A percentile compares a stretch with the other conserved stretches of the same genome.
Conservation (phyloP, 2,329 filamentous ascomycete species). For the Ramularia collo-cygni region DNA sequence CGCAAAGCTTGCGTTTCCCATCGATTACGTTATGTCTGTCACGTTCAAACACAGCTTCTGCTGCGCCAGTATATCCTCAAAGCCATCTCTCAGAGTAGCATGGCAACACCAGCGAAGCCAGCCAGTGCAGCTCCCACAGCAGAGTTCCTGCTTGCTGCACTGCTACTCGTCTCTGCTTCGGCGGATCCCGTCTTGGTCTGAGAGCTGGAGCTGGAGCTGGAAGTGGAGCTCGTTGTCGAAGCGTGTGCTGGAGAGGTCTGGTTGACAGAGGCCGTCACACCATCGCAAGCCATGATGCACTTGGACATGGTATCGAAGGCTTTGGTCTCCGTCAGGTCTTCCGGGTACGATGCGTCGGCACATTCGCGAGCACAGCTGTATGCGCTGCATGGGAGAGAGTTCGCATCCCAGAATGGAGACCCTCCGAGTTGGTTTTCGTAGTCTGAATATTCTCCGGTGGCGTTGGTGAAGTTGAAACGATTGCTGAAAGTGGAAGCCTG, state of each 20-base stretch:
- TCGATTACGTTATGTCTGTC: no score
- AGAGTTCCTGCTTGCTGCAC: conserved; percentile 2
- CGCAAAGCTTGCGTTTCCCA: no score
- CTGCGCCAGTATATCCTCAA: no score
- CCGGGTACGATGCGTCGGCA: conserved; percentile 23
- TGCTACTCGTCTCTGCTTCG: conserved; percentile 1
- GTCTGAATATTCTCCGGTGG: conserved; percentile 22
- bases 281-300: conserved; percentile 26
- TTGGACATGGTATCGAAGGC: conserved; percentile 24
- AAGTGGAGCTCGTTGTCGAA: conserved; percentile 1
- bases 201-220: conserved; percentile 5
- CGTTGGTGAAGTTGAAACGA: conserved; percentile 23
- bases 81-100: no score
- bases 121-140: conserved; percentile 1
- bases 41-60: no score
- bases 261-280: conserved; percentile 16
- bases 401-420: conserved; percentile 25
- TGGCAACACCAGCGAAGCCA: conserved; percentile 6
- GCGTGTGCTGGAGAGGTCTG: conserved; percentile 16
- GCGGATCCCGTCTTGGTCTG: conserved; percentile 1
- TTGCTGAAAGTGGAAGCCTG: conserved; percentile 22
- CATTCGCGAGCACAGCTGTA: conserved; percentile 27
- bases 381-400: conserved; percentile 23
- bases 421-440: conserved; percentile 27
- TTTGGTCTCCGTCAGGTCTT: conserved; percentile 16